Evolutionary conservation across 257 asterid species (phyloP), one percentile per base, ranked within the genome.

Genomic region (Solanum appendiculatum): DNA sequence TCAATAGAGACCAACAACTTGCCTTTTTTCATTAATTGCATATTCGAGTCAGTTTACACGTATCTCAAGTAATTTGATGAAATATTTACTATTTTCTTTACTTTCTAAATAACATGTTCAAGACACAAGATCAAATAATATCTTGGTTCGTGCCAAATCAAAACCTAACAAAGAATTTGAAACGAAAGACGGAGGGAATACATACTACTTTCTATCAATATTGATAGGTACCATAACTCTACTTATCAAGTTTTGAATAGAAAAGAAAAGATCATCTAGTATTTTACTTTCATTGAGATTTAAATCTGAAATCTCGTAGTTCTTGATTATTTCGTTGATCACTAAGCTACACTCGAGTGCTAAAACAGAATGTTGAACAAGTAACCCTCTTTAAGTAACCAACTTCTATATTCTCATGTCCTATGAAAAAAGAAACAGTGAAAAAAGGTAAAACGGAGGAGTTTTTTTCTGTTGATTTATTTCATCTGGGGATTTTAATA

Each of bases 1-100:
- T 90, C 96, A 86, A 89, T 87, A 92, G 95, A 91, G 90, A 90
- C 95, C 93, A 89, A 85, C 86, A 86, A 89, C 91, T 90, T 90
- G 87, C 86, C 78, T 73, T 73, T 69, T 31, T 31, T 31, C 4
- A 15, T 15, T 31, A 16, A 3, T 31, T 0, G 6, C 0, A 0
- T 68, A 29, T 68, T 0, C 4, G 3, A 68, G 23, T 29, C 6
- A 29, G 6, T 0, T 68, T 14, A 15, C 5, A 29, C 13, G 1
- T 2, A 68, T 31, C 0, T 15, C 0, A 68, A 66, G 5, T 66
- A 66, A 27, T 3, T 66, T 66, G 0, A 27, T 13, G 5, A 9
- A 3, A 25, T 64, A 0, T 16, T 48, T 48, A 48, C 0, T 48
- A 15, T 48, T 14, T 21, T 51, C 0, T 51, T 51, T 16, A 51